Conservation (phyloP, 192 early-diverging fungal species). For the Oehlia diaphana region DNA sequence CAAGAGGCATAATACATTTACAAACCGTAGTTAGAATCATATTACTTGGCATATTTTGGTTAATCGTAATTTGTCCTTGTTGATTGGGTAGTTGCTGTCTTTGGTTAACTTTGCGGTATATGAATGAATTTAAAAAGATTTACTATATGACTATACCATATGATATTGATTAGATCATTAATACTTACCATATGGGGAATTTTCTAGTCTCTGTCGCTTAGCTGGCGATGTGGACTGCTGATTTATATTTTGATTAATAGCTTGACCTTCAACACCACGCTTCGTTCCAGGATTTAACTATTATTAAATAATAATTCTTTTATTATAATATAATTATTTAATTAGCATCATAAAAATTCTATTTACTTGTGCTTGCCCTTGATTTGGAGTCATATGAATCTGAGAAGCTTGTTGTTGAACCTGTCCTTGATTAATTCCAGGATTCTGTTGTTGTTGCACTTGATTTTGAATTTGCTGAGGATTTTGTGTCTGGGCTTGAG, state of each 20-base stretch:
- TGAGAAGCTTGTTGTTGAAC: neutral
- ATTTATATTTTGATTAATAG: neutral
- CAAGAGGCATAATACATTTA: neutral
- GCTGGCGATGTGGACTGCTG: neutral
- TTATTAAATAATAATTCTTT: neutral
- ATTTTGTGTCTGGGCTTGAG: neutral
- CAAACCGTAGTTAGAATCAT: neutral
- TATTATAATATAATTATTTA: neutral
- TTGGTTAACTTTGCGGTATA: neutral
- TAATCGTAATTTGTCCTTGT: neutral
- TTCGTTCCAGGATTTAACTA: neutral
- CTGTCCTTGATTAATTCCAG: neutral
- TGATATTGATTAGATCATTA: neutral
- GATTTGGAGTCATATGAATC: neutral
- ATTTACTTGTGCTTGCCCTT: neutral
- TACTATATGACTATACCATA: neutral
- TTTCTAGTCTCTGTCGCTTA: neutral
- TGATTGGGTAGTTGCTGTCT: neutral
- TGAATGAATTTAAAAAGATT: neutral
- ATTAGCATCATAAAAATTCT: neutral
- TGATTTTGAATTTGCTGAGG: neutral
- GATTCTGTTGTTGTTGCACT: neutral
- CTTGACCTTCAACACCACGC: neutral
- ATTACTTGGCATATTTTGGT: neutral
- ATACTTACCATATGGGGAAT: neutral